Evolutionary conservation across 2,329 filamentous ascomycete species (phyloP), one percentile per base, ranked within the genome.

Genomic region (Scedosporium minutisporum): DNA sequence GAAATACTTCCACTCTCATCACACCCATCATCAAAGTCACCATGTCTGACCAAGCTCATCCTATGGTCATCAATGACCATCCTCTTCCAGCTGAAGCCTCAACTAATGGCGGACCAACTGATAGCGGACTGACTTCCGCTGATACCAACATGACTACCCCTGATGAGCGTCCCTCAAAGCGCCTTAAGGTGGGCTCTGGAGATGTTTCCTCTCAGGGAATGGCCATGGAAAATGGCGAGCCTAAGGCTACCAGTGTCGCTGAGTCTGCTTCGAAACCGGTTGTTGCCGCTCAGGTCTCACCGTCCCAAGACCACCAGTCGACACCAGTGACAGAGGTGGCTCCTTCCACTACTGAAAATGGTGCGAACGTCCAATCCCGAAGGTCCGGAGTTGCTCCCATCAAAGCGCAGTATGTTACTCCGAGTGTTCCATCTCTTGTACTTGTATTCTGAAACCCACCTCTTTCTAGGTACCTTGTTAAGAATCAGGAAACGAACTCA

Each of bases 401-500:
- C 61, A 76, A 76, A 65, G 66, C 73, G 23, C 73, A 76, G 74
- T 76, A 65, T 67, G 73, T n/a, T 2, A 1, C 7, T 57, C n/a
- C 12, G 12, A 7, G 57, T 23, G 1, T 53, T 21, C 16, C 12
- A 58, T 12, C 18, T 55, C 18, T 18, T 16, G 21, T 27, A 18
- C 6, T 38, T 2, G 38, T 27, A 63, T 27, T 62, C 21, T 27
- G 21, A 57, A n/a, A n/a, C 9, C 12, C 51, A 57, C 57, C 66
- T 18, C 16, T 4, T 53, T 38, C 3, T 51, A 75, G 74, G 63
- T 76, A 73, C 65, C 69, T 75, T 44, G 66, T 76, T 59, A 65
- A 66, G 78, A 62, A 62, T 7, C 60, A 53, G 53, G 60, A 62
- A 25, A 84, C 65, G 82, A 89, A 68, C 83, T 87, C 73, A 81